A percentile compares a stretch with the other conserved stretches of the same genome.
phyloP scores from a whole-genome alignment of 768 basidiomycete genomes.

The Boletus edulis region DNA sequence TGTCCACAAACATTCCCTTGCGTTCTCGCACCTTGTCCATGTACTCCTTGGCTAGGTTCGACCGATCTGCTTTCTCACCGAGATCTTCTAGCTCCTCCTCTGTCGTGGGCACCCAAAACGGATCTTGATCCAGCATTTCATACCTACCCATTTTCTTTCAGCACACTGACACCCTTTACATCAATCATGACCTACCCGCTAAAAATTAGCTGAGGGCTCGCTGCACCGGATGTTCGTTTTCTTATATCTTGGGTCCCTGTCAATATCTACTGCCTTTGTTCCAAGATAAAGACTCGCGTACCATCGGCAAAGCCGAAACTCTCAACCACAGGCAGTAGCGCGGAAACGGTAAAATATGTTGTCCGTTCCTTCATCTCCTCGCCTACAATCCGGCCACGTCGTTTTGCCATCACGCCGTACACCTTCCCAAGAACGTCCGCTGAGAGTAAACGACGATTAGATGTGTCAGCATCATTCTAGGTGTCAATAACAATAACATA shows the following conservation, averaged over 20 bases:
- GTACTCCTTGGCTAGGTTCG: conserved; percentile 91
- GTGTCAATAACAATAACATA: conserved; percentile 55
- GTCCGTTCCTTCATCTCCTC: conserved; percentile 99
- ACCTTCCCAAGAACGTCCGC: conserved; percentile 98
- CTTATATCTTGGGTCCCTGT: conserved; percentile 70
- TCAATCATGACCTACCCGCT: conserved; percentile 61
- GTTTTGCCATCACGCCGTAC: conserved; percentile 89
- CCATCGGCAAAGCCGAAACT: conserved; percentile 98
- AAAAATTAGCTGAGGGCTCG: conserved; percentile 96
- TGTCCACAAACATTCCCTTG: conserved; percentile 94
- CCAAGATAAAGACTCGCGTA: conserved; percentile 28
- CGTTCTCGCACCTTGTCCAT: conserved; percentile 88
- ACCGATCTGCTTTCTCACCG: conserved; percentile 91
- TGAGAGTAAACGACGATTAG: conserved; percentile 27
- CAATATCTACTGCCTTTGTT: background rate
- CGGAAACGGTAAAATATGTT: conserved; percentile 87
- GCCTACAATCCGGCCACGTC: conserved; percentile 88
- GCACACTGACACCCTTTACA: background rate
- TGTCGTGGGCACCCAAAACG: conserved; percentile 97
- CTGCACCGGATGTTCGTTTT: conserved; percentile 94
- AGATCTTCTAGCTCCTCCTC: conserved; percentile 96
- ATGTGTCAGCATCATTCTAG: conserved; percentile 10
- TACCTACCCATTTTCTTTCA: conserved; percentile 51
- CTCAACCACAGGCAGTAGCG: conserved; percentile 92
- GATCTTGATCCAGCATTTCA: conserved; percentile 90